phyloP scores from a whole-genome alignment of 257 asterid species.

The Ajuga chamaepitys region DNA sequence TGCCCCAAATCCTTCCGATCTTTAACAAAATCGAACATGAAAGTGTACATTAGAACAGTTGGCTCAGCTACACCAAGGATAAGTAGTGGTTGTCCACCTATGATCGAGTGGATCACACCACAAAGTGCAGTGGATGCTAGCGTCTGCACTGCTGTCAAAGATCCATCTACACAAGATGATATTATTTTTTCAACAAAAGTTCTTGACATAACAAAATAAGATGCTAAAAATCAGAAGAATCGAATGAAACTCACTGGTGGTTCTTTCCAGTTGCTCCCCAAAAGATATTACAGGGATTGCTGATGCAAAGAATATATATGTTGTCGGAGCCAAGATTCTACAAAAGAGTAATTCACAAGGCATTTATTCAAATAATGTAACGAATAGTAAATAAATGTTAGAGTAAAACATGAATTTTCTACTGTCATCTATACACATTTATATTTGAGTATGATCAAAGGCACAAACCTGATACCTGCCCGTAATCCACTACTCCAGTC shows the following conservation, averaged over 20 bases:
- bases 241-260: conserved; percentile 42
- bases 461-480: conserved; percentile 79
- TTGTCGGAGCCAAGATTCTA: conserved; percentile 95
- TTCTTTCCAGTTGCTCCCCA: conserved; percentile 90
- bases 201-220: neutral
- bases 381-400: neutral
- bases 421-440: neutral
- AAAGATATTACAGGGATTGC: conserved; percentile 96
- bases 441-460: conserved; percentile 16
- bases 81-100: conserved; percentile 94
- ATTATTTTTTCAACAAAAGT: neutral
- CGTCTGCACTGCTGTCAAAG: conserved; percentile 91
- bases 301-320: conserved; percentile 96
- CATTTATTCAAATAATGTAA: conserved; percentile 1
- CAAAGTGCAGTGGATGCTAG: conserved; percentile 93
- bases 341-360: conserved; percentile 10
- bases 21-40: conserved; percentile 85
- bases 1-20: conserved; percentile 78
- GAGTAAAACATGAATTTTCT: neutral
- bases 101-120: conserved; percentile 79
- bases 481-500: conserved; percentile 83
- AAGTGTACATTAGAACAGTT: conserved; percentile 93
- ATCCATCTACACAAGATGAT: conserved; percentile 52
- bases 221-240: conserved; percentile 9
- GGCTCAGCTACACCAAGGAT: conserved; percentile 99